These are phyloP conservation scores for Glycine tomentella DNA, from an alignment of 306 rosid genomes.

Conservation along the genomic window DNA sequence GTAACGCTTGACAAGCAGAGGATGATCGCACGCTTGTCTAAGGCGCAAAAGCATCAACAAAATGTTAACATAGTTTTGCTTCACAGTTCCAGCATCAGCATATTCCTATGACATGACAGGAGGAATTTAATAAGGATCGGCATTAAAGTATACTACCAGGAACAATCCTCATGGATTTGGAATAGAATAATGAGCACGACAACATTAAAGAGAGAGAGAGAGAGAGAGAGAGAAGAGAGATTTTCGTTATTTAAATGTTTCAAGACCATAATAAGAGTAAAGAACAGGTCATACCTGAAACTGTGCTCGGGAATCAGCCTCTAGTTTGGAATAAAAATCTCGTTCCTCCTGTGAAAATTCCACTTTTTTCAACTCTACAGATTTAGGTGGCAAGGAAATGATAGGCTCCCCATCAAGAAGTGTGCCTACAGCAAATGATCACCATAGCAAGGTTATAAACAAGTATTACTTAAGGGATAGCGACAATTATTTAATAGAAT, in stretches of 20 bases:
- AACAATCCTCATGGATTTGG: background rate
- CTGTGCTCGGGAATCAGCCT: constrained; percentile 98
- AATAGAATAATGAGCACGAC: background rate
- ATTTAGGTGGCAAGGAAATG: constrained; percentile 83
- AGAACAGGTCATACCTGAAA: constrained; percentile 69
- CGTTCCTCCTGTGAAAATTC: constrained; percentile 92
- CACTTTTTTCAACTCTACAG: constrained; percentile 75
- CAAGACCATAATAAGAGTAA: constrained; percentile 3
- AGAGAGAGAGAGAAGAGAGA: background rate
- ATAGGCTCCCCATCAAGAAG: constrained; percentile 97
- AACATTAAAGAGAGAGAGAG: background rate
- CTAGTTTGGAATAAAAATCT: constrained; percentile 86
- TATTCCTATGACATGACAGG: constrained; percentile 60
- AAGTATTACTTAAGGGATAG: constrained; percentile 15
- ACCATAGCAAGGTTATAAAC: constrained; percentile 38
- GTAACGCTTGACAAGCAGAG: constrained; percentile 81
- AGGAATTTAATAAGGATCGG: constrained; percentile 13
- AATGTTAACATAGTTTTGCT: constrained; percentile 97
- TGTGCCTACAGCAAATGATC: constrained; percentile 63
- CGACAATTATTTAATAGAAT: constrained; percentile 20
- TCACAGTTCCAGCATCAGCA: constrained; percentile 99
- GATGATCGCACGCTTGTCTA: constrained; percentile 99
- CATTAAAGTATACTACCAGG: constrained; percentile 4
- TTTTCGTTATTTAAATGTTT: constrained; percentile 29
- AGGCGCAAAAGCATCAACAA: constrained; percentile 97